A percentile compares a stretch with the other conserved stretches of the same genome.
phyloP scores from a whole-genome alignment of 148 eudicot species.

The Rhododendron kiyosumense region DNA sequence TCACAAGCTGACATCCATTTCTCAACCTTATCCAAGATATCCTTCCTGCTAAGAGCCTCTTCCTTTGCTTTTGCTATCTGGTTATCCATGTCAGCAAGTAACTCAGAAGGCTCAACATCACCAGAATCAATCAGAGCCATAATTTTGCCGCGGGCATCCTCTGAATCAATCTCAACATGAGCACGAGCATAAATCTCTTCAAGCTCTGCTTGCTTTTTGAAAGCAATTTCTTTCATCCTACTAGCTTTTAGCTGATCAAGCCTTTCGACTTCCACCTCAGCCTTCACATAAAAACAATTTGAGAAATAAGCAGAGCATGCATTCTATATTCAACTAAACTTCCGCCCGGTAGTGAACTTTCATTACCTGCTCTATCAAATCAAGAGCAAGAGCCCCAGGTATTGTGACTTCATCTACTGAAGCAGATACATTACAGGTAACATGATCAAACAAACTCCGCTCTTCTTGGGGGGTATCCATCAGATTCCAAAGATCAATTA shows the following conservation, averaged over 20 bases:
- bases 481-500: slow-evolving; percentile 89
- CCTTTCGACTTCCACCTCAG: slow-evolving; percentile 95
- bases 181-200: slow-evolving; percentile 91
- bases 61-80: slow-evolving; percentile 89
- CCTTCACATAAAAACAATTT: slow-evolving; percentile 36
- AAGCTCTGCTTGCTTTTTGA: slow-evolving; percentile 89
- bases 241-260: slow-evolving; percentile 93
- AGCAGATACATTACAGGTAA: slow-evolving; percentile 84
- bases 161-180: slow-evolving; percentile 86
- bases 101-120: slow-evolving; percentile 81
- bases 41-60: slow-evolving; percentile 90
- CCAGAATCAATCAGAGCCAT: slow-evolving; percentile 85
- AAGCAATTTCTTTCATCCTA: slow-evolving; percentile 97
- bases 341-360: slow-evolving; percentile 1
- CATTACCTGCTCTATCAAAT: slow-evolving; percentile 85
- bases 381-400: slow-evolving; percentile 92
- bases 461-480: slow-evolving; percentile 88
- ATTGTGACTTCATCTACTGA: slow-evolving; percentile 76
- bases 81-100: slow-evolving; percentile 95
- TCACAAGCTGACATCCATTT: no score
- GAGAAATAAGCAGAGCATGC: slow-evolving; percentile 4
- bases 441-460: slow-evolving; percentile 81
- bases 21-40: no score
- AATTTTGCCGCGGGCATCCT: slow-evolving; percentile 80
- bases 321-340: not conserved